Evolutionary conservation across 352 stramenopile species (phyloP), one percentile per base, ranked within the genome.

Genomic region (Phytophthora litchii): DNA sequence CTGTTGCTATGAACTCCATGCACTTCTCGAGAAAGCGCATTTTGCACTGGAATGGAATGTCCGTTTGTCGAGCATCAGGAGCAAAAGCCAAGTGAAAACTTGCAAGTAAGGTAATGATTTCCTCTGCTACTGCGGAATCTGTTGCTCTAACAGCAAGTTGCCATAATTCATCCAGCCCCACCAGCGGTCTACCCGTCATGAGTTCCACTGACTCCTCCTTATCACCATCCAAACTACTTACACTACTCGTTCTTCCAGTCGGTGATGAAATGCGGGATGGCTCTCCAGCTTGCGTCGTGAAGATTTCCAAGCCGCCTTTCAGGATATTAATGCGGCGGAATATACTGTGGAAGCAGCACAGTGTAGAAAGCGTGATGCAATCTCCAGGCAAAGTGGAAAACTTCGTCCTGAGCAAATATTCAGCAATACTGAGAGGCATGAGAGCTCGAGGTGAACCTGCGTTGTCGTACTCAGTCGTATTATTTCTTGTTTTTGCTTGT

Each of bases 311-410:
- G 0, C 68, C 72, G 20, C 76, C 74, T 3, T 53, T 61, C 8
- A 51, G 21, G 13, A 80, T 6, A 25, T 94, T 94, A n/a, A 92
- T 55, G 2, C 65, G 60, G 2, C 69, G 73, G 42, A 94, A 94
- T 9, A 94, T 60, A 7, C 72, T 67, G 29, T 94, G 80, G 46
- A 94, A 91, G 44, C 84, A 92, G 48, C 64, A 82, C 1, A 91
- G 38, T 0, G 73, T 70, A 0, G 80, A 77, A 4, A 78, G 45
- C 0, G 74, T 80, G 45, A 89, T 84, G 0, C 57, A 48, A 14
- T 70, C 21, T 0, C 47, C 56, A 12, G 56, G 7, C 17, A 93
- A 52, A 5, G 57, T 61, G 7, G 31, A 41, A 41, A 93, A 93
- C 23, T 83, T 82, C 8, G 42, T 67, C 2, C 51, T 57, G 38